Evolutionary conservation across 2,329 filamentous ascomycete genomes (phyloP), one percentile per base, ranked within the genome.

Genomic region (Colletotrichum tropicicola): DNA sequence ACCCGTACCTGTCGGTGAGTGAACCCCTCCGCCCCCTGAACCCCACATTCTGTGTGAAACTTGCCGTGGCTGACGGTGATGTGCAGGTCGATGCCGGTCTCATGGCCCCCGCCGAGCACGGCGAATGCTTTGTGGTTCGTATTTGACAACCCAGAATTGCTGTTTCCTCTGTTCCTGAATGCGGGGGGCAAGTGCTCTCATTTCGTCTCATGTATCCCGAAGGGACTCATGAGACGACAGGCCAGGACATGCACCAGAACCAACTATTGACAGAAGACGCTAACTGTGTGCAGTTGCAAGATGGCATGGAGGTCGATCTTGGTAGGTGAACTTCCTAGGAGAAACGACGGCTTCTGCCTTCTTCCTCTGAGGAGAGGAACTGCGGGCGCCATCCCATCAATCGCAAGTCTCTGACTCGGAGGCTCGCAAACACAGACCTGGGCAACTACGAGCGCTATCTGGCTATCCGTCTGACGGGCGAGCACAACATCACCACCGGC

Each of bases 401-500:
- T 30, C 44, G 44, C 57, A 62, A 61, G 44, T 65, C 62, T 64
- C 60, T 65, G 62, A 65, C 62, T 55, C 37, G 10, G 49, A 39
- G 58, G 44, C 58, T 62, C 57, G 49, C 15, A 39, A 47, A 13
- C 35, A 55, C 49, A 12, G 86, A 88, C 71, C 79, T 88, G 45
- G 86, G 86, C 19, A 87, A 87, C 74, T 88, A 87, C 70, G 84
- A 87, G 64, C 75, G 78, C 35, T 97, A 97, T 75, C 89, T 97
- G 58, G 90, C 91, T 73, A 90, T 95, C 69, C 92, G 90, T 59
- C 85, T 98, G 66, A 93, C 89, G 8, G 85, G 90, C 67, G 94
- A 97, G 71, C 93, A 95, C 83, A 98, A 98, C 79, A 97, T 99
- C 79, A 99, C 96, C 4, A 97, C 95, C 6, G 96, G 96, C 75